These are phyloP conservation scores for Penicillium waksmanii DNA, from an alignment of 495 filamentous ascomycete genomes.

Conservation along the genomic window DNA sequence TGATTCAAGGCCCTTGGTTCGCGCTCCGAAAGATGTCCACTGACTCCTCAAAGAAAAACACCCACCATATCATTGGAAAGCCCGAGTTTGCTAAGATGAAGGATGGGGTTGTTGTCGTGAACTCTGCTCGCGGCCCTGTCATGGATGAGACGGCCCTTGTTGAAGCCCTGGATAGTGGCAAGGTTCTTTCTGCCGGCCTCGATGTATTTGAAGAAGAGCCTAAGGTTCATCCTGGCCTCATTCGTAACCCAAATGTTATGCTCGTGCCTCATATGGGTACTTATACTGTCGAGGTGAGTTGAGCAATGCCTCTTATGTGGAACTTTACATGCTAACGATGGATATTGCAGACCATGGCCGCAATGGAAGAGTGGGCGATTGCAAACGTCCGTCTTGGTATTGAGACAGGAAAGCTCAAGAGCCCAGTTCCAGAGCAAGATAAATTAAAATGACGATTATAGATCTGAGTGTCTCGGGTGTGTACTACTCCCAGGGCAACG, in stretches of 20 bases:
- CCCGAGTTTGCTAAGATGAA: conserved; percentile 71
- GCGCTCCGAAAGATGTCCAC: not conserved
- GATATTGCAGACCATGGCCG: conserved; percentile 52
- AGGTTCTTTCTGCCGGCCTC: conserved; percentile 63
- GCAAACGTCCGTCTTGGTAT: conserved; percentile 61
- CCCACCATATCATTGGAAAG: conserved; percentile 67
- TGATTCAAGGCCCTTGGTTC: conserved; percentile 12
- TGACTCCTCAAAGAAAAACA: conserved; percentile 51
- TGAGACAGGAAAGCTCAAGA: conserved; percentile 58
- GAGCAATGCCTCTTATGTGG: not conserved
- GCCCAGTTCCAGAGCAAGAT: conserved; percentile 61
- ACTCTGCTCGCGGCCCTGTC: conserved; percentile 70
- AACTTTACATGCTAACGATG: not conserved
- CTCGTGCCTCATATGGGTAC: conserved; percentile 74
- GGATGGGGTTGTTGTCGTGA: conserved; percentile 69
- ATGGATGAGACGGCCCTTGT: conserved; percentile 75
- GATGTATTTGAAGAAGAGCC: conserved; percentile 76
- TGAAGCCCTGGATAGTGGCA: conserved; percentile 61
- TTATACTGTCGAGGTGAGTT: conserved; percentile 63
- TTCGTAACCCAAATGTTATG: conserved; percentile 62
- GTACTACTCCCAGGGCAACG: no score
- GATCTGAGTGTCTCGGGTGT: no score
- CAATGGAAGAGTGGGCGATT: conserved; percentile 69
- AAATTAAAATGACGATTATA: conserved; percentile 31
- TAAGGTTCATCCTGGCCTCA: conserved; percentile 61